A percentile compares a stretch with the other conserved stretches of the same genome.
These are phyloP conservation scores for Ogataea pini DNA, from an alignment of 805 yeast species.

Conservation along the genomic window DNA sequence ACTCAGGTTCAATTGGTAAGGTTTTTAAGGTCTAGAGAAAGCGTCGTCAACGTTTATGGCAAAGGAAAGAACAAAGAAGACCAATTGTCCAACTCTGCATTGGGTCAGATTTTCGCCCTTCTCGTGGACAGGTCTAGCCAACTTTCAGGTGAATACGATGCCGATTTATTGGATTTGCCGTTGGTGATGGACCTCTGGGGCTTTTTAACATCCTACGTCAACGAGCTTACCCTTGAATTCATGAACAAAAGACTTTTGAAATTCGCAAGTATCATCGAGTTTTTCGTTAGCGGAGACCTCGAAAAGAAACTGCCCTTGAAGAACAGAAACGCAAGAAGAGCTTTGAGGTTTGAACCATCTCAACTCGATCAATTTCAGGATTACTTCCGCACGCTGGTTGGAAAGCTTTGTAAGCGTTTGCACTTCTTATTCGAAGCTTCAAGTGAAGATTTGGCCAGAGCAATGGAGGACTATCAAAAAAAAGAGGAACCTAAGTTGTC, in stretches of 20 bases:
- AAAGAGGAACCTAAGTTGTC: conserved; percentile 7
- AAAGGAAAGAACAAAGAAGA: conserved; percentile 1
- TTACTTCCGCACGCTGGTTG: conserved; percentile 29
- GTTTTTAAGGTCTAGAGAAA: conserved; percentile 41
- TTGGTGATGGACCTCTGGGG: conserved; percentile 62
- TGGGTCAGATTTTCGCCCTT: conserved; percentile 27
- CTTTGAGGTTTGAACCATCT: conserved; percentile 42
- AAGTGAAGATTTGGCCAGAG: conserved; percentile 40
- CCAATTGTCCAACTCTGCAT: conserved; percentile 27
- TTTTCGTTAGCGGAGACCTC: conserved; percentile 48
- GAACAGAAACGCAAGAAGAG: conserved; percentile 25
- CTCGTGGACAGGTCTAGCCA: conserved; percentile 29
- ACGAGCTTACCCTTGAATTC: conserved; percentile 34
- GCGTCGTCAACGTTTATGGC: conserved; percentile 39
- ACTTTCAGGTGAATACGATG: conserved; percentile 25
- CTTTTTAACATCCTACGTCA: conserved; percentile 43
- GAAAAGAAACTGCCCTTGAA: conserved; percentile 30
- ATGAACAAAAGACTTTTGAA: conserved; percentile 42
- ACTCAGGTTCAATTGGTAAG: conserved; percentile 43
- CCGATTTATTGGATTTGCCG: conserved; percentile 46
- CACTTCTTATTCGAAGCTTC: conserved; percentile 32
- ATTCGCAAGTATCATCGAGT: conserved; percentile 57
- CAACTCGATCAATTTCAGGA: conserved; percentile 43
- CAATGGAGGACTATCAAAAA: conserved; percentile 9
- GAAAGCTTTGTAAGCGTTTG: conserved; percentile 32